phyloP scores from a whole-genome alignment of 1,284 basidiomycete genomes.

The Cystobasidium sp. region DNA sequence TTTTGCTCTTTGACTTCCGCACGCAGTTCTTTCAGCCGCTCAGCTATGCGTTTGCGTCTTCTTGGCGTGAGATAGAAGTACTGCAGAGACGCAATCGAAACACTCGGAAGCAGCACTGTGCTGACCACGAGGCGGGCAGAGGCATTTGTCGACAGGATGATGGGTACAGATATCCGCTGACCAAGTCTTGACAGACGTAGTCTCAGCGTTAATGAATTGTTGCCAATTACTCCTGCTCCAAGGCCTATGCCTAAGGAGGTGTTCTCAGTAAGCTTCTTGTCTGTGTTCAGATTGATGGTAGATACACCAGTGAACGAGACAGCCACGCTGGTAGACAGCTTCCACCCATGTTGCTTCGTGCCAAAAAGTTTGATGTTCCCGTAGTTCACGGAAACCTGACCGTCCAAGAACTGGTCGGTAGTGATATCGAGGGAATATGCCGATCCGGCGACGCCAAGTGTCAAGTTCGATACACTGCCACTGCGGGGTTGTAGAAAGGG shows the following conservation, averaged over 20 bases:
- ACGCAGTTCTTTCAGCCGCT: conserved; percentile 63
- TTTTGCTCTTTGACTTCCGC: conserved; percentile 67
- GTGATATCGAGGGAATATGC: conserved; percentile 28
- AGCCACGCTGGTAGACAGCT: conserved; percentile 28
- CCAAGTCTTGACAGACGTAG: conserved; percentile 61
- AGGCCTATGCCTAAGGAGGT: conserved; percentile 55
- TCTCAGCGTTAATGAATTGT: conserved; percentile 53
- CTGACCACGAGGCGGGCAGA: conserved; percentile 61
- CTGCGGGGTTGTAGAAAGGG: conserved; percentile 22
- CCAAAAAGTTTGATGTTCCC: conserved; percentile 30
- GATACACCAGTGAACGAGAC: conserved; percentile 54
- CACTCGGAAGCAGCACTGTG: conserved; percentile 64
- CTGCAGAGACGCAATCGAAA: conserved; percentile 63
- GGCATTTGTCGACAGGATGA: conserved; percentile 63
- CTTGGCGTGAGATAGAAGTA: conserved; percentile 66
- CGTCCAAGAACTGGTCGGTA: conserved; percentile 31
- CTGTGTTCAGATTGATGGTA: conserved; percentile 54
- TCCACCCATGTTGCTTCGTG: conserved; percentile 31
- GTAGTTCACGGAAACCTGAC: conserved; percentile 21
- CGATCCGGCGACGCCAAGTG: conserved; percentile 28
- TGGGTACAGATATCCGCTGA: conserved; percentile 64
- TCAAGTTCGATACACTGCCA: conserved; percentile 29
- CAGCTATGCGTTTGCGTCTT: conserved; percentile 60
- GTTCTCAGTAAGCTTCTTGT: conserved; percentile 57
- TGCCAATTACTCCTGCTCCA: conserved; percentile 54